Base-by-base conservation (phyloP, 805 yeast genomes). In the Sugiyamaella smithiae region DNA sequence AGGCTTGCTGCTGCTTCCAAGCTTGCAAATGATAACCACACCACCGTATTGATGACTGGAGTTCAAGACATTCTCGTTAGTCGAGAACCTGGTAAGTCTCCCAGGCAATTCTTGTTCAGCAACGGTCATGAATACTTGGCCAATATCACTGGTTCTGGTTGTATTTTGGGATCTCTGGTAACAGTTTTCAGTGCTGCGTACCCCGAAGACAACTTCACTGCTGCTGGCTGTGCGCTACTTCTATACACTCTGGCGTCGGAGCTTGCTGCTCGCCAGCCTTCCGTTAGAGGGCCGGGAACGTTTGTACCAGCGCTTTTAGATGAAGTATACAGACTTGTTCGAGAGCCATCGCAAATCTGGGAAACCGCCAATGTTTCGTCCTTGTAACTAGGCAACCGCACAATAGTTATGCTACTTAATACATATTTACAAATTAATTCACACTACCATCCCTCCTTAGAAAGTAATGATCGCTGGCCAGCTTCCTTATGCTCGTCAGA, bases 21-120 rank as follows among this genome's bases (percentile, higher is more conserved):
- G 23, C 74, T 84, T 22, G 81, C 90, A 0, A 49, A 55, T 5
- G 76, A 71, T 38, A 74, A 74, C 52, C 72, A 76, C 48, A 70
- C 83, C 1, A 71, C 84, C 29, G 87, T 86, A 5, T 89, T 86
- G 2, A 72, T 85, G 45, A 84, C 95, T 0, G 96, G 96, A 4
- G 65, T 63, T 44, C 57, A 47, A 4, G 88, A 82, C 60, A 58
- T 78, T 11, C 60, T 82, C 7, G 76, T 71, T 2, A 77, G 75
- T 55, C 26, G 31, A 17, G 16, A 22, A 0, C 43, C 49, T 14
- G 37, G 26, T 9, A 16, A 24, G 4, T 20, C 9, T 7, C 22
- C 32, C n/a, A 38, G 47, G 22, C 63, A 65, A 2, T 60, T 59
- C 2, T 56, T 60, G 2, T 60, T 81, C 3, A 49, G 58, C 6